Evolutionary conservation across 345 rosid genomes (phyloP).

Genomic region (Abelmoschus esculentus): DNA sequence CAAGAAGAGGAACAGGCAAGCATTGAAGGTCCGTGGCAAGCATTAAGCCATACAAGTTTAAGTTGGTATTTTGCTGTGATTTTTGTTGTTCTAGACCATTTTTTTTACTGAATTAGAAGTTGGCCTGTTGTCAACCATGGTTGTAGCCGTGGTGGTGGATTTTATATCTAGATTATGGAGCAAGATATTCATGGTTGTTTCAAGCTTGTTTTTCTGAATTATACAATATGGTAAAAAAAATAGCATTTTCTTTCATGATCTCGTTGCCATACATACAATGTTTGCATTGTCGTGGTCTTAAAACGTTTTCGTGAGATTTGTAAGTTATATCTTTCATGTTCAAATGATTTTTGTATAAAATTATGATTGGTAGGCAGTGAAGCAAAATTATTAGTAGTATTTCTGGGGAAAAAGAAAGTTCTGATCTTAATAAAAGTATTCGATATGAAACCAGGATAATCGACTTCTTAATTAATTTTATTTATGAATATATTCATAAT

Average conservation of each 20-base stretch:
- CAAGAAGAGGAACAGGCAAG: slow-evolving; percentile 90
- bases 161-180: neutral
- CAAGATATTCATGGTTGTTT: neutral
- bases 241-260: neutral
- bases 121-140: neutral
- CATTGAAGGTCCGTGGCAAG: slow-evolving; percentile 29
- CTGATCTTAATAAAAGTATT: no score
- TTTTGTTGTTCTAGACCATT: neutral
- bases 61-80: neutral
- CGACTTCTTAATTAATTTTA: no score
- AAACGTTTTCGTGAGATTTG: no score
- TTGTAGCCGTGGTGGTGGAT: neutral
- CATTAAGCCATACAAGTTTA: slow-evolving; percentile 10
- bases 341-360: no score
- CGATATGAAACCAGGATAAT: no score
- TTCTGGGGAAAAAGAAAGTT: no score
- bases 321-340: no score
- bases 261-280: no score
- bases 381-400: no score
- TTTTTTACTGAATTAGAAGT: neutral
- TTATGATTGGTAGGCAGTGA: no score
- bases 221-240: neutral
- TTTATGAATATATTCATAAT: no score
- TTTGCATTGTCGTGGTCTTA: no score
- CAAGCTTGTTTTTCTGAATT: neutral